Evolutionary conservation across 2,329 filamentous ascomycete species (phyloP).

Genomic region (Geosmithia morbida): DNA sequence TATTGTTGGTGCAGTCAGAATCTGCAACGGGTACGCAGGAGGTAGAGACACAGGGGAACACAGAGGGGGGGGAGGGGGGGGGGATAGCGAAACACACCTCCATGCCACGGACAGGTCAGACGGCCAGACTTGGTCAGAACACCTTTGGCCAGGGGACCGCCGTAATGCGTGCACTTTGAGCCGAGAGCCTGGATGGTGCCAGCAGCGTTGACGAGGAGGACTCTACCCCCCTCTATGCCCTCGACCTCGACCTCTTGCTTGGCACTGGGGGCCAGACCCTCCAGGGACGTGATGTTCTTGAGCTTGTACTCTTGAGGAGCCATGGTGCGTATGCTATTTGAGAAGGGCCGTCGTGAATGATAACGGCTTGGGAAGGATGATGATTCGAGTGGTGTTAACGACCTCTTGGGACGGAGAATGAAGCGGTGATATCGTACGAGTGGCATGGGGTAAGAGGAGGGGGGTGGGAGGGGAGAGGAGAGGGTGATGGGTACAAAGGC

Average conservation of each 20-base stretch:
- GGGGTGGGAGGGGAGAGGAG: not conserved
- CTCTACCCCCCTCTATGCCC: slow-evolving; percentile 72
- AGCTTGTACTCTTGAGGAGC: slow-evolving; percentile 48
- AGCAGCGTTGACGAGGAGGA: slow-evolving; percentile 68
- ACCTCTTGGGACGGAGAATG: not conserved
- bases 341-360: not conserved
- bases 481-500: not conserved
- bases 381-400: not conserved
- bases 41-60: slow-evolving; percentile 9
- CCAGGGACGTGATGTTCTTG: slow-evolving; percentile 59
- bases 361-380: too few relatives aligned
- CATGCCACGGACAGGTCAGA: slow-evolving; percentile 92
- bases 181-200: slow-evolving; percentile 68
- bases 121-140: slow-evolving; percentile 70
- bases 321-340: slow-evolving; percentile 22
- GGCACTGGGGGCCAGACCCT: slow-evolving; percentile 58
- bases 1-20: slow-evolving; percentile 15
- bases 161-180: slow-evolving; percentile 81
- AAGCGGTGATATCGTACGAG: not conserved
- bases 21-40: not conserved
- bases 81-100: slow-evolving; percentile 45
- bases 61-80: too few relatives aligned
- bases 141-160: slow-evolving; percentile 76
- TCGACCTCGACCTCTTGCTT: slow-evolving; percentile 88
- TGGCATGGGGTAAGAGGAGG: not conserved